Evolutionary conservation across 2,329 filamentous ascomycete species (phyloP).

Genomic region (Endoconidiophora polonica): DNA sequence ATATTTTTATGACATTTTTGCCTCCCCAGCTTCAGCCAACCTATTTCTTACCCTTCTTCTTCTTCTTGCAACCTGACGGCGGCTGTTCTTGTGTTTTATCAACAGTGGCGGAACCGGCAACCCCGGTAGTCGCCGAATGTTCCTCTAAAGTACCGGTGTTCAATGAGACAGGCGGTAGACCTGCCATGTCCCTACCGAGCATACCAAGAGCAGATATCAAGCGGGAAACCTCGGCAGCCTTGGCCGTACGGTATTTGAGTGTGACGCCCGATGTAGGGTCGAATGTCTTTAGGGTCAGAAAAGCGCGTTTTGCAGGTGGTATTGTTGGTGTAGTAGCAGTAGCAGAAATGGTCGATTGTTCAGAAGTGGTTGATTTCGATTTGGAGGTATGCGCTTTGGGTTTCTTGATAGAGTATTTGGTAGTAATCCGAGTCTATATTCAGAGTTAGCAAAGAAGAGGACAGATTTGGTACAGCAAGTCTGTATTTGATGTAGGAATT

Average conservation of each 20-base stretch:
- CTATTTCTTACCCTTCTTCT: conserved; percentile 57
- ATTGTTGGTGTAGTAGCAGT: conserved; percentile 15
- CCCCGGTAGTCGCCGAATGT: conserved; percentile 17
- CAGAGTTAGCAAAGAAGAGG: conserved; percentile 1
- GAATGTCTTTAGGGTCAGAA: conserved; percentile 75
- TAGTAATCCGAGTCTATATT: conserved; percentile 69
- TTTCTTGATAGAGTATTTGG: conserved; percentile 48
- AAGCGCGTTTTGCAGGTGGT: conserved; percentile 35
- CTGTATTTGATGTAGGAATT: neutral
- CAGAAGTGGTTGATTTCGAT: too few relatives aligned
- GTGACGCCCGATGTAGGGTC: conserved; percentile 66
- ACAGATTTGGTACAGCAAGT: conserved; percentile 8
- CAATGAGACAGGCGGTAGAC: conserved; percentile 28
- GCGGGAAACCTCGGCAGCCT: conserved; percentile 75
- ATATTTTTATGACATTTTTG: too few relatives aligned
- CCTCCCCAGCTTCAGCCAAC: neutral
- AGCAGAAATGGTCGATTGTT: conserved; percentile 9
- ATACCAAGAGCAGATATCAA: conserved; percentile 62
- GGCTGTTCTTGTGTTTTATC: conserved; percentile 18
- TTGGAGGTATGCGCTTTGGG: conserved; percentile 17
- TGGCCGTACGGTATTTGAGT: conserved; percentile 82
- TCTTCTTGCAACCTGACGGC: conserved; percentile 39
- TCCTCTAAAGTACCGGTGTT: conserved; percentile 19
- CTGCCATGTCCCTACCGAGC: conserved; percentile 54
- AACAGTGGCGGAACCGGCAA: conserved; percentile 19